Base-by-base conservation (phyloP, 352 stramenopile species). In the Phytophthora pistaciae region DNA sequence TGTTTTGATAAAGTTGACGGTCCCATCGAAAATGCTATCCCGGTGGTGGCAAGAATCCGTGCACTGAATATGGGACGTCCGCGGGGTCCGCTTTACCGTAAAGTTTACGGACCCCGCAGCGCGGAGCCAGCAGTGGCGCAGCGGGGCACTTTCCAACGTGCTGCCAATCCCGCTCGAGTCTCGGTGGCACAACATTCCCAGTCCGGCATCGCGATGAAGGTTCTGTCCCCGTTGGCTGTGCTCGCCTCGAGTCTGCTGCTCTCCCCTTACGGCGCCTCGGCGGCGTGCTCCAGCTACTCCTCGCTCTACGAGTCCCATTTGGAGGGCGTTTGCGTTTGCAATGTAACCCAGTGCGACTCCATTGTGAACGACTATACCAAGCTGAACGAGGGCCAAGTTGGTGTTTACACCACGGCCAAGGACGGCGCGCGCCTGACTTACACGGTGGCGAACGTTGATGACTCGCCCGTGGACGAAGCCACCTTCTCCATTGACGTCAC, bases 311-410 rank as follows among this genome's bases (percentile, higher is more conserved):
- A 88, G 25, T 76, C 72, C 56, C 75, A 76, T 31, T 74, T 88
- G 40, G 60, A 83, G 38, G 80, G 80, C 10, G 80, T 88, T 56
- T 88, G 80, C 65, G 80, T 88, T 40, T 88, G 80, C 70, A 88
- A 84, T 31, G 64, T 56, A 27, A 79, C 70, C 36, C 69, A 85
- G 25, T 92, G 85, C 29, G 83, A 92, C 63, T 75, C 77, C 10
- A 68, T 91, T 31, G 66, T 79, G 13, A 88, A 82, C 50, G 61
- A 80, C 56, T 90, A 88, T 65, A 68, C 70, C 21, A 73, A 38
- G 21, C 78, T 92, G 23, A 73, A 59, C 5, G 14, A 56, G 0
- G 73, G 66, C 25, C 75, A 90, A 46, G 74, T 83, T 5, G 80
- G 80, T 18, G 73, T 88, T 16, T 90, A 85, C 60, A 74, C 67